These are phyloP conservation scores for Ophiorrhiza pumila DNA, from an alignment of 257 asterid genomes.

Conservation along the genomic window DNA sequence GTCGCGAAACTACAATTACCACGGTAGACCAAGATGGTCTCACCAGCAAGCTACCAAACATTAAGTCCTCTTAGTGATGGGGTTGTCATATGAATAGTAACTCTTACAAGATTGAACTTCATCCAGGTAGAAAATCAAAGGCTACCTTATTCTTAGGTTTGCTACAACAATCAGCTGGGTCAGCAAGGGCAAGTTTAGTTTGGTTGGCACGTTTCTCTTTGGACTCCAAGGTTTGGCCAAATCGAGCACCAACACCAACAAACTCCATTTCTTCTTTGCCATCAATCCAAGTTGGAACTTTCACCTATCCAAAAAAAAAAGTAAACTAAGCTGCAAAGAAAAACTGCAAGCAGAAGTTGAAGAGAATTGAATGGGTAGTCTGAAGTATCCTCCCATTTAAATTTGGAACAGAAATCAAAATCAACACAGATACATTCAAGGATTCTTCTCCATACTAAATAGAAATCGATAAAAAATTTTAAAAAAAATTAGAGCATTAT, in stretches of 20 bases:
- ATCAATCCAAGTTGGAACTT: conserved; percentile 82
- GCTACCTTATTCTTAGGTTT: conserved; percentile 71
- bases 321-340: conserved; percentile 10
- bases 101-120: conserved; percentile 1
- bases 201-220: conserved; percentile 93
- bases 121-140: conserved; percentile 13
- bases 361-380: not conserved
- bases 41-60: conserved; percentile 63
- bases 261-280: conserved; percentile 70
- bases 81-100: conserved; percentile 13
- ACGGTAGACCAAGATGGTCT: conserved; percentile 81
- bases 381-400: not conserved
- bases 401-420: not conserved
- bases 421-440: not conserved
- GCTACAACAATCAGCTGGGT: conserved; percentile 91
- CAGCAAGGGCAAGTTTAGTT: conserved; percentile 71
- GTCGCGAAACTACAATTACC: conserved; percentile 86
- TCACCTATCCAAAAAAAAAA: conserved; percentile 61
- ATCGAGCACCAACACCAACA: conserved; percentile 97
- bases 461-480: not conserved
- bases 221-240: conserved; percentile 87
- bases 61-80: conserved; percentile 10
- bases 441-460: not conserved
- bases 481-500: not conserved
- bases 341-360: conserved; percentile 6